Evolutionary conservation across 495 filamentous ascomycete genomes (phyloP).

Genomic region (Tuber microsphaerosporum): DNA sequence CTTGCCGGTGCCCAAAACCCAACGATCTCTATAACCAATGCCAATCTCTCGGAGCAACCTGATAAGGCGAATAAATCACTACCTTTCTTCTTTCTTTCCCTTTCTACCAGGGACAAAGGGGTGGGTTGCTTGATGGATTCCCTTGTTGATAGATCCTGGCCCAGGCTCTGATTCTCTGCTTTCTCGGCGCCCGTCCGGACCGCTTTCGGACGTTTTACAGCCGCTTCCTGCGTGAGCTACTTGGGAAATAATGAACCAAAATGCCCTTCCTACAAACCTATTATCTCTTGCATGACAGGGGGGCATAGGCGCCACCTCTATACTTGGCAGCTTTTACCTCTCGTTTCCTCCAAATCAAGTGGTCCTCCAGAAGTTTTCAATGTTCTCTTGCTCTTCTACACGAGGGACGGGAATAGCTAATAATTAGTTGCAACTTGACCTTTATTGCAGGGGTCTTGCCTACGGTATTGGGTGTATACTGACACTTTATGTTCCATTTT

Average conservation of each 20-base stretch:
- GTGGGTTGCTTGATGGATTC: neutral
- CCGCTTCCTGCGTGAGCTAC: neutral
- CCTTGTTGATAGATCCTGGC: neutral
- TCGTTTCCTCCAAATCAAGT: neutral
- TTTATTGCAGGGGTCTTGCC: neutral
- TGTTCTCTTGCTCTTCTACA: neutral
- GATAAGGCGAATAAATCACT: neutral
- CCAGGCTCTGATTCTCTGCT: neutral
- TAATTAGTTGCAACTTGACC: neutral
- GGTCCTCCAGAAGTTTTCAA: neutral
- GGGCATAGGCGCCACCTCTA: neutral
- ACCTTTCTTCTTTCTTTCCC: neutral
- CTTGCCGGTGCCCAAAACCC: neutral
- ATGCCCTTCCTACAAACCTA: neutral
- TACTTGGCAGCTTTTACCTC: slow-evolving; percentile 1
- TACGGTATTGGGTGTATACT: neutral
- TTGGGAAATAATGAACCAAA: neutral
- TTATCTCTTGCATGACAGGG: neutral
- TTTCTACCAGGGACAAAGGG: neutral
- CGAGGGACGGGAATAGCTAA: neutral
- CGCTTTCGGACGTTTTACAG: neutral
- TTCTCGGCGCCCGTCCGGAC: neutral
- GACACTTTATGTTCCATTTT: neutral
- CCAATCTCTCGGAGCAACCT: neutral
- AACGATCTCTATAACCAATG: neutral